These are phyloP conservation scores for Globisporangium iwayamae DNA, from an alignment of 352 stramenopile species.

Conservation along the genomic window DNA sequence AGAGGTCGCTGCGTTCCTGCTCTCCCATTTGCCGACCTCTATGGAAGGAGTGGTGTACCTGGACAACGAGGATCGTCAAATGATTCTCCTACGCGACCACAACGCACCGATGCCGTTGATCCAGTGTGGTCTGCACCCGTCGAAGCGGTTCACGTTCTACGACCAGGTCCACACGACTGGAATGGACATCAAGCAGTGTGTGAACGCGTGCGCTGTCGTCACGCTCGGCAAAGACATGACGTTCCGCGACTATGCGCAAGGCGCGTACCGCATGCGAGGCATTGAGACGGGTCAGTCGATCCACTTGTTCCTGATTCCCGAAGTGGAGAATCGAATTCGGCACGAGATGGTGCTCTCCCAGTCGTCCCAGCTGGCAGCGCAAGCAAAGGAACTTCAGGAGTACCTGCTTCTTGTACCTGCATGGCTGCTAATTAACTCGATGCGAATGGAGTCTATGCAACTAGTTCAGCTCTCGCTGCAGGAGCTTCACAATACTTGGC, in stretches of 20 bases:
- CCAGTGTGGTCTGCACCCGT: slow-evolving; percentile 80
- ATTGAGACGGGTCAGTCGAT: slow-evolving; percentile 92
- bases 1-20: slow-evolving; percentile 81
- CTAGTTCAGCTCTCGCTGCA: slow-evolving; percentile 96
- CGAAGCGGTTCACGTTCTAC: slow-evolving; percentile 92
- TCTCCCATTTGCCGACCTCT: slow-evolving; percentile 60
- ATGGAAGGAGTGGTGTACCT: slow-evolving; percentile 93
- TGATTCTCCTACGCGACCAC: slow-evolving; percentile 93
- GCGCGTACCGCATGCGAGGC: slow-evolving; percentile 90
- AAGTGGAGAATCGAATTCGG: slow-evolving; percentile 88
- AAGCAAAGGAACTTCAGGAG: slow-evolving; percentile 31
- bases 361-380: slow-evolving; percentile 18
- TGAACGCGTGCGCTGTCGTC: slow-evolving; percentile 85
- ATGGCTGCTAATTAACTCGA: slow-evolving; percentile 99
- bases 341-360: slow-evolving; percentile 66
- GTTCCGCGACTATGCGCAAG: slow-evolving; percentile 91
- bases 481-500: slow-evolving; percentile 98
- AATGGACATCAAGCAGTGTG: slow-evolving; percentile 92
- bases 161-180: slow-evolving; percentile 93
- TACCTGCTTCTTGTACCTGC: slow-evolving; percentile 81
- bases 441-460: slow-evolving; percentile 99
- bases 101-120: slow-evolving; percentile 92
- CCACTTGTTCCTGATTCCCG: slow-evolving; percentile 89
- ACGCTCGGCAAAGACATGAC: slow-evolving; percentile 97
- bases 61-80: slow-evolving; percentile 85